phyloP scores from a whole-genome alignment of 495 filamentous ascomycete species.

The Achaetomiella virescens region DNA sequence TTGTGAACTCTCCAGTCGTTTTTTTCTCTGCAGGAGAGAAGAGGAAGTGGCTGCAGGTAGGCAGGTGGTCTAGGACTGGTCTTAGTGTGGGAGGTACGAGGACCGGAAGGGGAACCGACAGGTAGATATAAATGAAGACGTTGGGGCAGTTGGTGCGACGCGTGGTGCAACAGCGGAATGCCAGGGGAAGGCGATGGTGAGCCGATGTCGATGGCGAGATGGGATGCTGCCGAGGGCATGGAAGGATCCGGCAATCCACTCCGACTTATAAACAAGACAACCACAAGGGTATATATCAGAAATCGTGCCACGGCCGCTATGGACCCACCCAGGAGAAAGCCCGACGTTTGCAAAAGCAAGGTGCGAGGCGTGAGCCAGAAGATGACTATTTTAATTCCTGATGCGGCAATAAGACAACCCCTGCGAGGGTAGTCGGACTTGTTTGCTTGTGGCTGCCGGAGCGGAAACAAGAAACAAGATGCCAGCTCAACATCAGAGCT shows the following conservation, averaged over 20 bases:
- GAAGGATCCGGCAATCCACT: constrained; percentile 7
- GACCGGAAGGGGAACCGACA: constrained; percentile 2
- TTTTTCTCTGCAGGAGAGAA: not conserved
- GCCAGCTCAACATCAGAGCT: constrained; percentile 13
- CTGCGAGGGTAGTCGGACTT: not conserved
- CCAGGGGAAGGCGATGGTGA: constrained; percentile 1
- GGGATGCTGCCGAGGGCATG: constrained; percentile 3
- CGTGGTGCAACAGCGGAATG: constrained; percentile 19
- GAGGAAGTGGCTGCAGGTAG: not conserved
- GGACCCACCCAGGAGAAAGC: constrained; percentile 10
- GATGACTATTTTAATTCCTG: not conserved
- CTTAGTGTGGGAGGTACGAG: not conserved
- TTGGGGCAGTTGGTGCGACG: constrained; percentile 5
- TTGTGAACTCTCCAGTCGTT: constrained; percentile 31
- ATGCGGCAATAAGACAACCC: constrained; percentile 2
- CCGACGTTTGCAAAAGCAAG: constrained; percentile 5
- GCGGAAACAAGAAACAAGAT: constrained; percentile 7
- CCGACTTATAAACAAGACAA: constrained; percentile 19
- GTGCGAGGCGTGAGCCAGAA: constrained; percentile 9
- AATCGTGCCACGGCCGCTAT: not conserved
- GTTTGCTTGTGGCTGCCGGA: not conserved
- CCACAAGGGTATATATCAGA: constrained; percentile 17
- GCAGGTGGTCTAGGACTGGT: not conserved
- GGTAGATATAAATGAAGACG: constrained; percentile 9
- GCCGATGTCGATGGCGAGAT: not conserved